Conservation (phyloP, 1,139 yeast species). For the Kodamaea sp. region DNA sequence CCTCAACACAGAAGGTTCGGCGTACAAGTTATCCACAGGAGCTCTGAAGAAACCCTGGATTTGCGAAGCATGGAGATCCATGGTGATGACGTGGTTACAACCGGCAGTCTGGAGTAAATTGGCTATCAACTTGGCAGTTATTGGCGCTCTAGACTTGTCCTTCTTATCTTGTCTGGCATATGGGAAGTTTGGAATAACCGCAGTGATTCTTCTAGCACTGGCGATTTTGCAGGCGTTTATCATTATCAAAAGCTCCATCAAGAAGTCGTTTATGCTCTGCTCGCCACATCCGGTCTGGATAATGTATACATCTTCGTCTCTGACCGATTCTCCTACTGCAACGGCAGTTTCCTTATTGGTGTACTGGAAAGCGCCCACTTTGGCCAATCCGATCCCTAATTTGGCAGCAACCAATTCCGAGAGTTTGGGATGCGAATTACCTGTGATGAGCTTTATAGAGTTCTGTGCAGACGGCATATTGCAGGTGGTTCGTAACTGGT, state of each 20-base stretch:
- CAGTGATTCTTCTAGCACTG: constrained; percentile 77
- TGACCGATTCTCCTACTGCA: constrained; percentile 74
- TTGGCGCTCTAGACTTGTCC: constrained; percentile 80
- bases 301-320: constrained; percentile 78
- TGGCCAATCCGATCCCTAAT: constrained; percentile 62
- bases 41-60: constrained; percentile 81
- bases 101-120: constrained; percentile 78
- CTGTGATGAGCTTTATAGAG: constrained; percentile 84
- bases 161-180: constrained; percentile 84
- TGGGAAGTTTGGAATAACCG: constrained; percentile 78
- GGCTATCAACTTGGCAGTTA: constrained; percentile 77
- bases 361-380: constrained; percentile 48
- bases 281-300: constrained; percentile 74
- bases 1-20: constrained; percentile 73
- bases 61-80: constrained; percentile 85
- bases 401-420: constrained; percentile 74
- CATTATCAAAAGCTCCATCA: constrained; percentile 70
- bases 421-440: constrained; percentile 86
- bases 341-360: constrained; percentile 58
- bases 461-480: constrained; percentile 36
- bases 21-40: constrained; percentile 80
- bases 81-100: constrained; percentile 76
- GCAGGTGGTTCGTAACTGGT: background rate
- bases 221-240: constrained; percentile 79
- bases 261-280: constrained; percentile 56